phyloP scores from a whole-genome alignment of 495 filamentous ascomycete genomes.

The Neurospora sublineolata region DNA sequence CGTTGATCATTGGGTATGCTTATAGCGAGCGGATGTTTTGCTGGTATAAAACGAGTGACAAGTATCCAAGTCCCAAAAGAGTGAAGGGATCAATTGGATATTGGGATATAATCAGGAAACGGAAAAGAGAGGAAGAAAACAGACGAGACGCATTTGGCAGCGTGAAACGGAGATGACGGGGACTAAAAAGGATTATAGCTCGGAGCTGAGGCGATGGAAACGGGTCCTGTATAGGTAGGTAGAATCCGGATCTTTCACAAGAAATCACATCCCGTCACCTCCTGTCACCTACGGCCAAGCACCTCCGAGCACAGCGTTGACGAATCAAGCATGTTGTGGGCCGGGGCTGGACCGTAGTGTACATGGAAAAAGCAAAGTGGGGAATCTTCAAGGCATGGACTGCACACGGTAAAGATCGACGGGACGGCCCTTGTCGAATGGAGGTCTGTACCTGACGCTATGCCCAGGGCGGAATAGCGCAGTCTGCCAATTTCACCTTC shows the following conservation, averaged over 20 bases:
- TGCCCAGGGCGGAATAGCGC: neutral
- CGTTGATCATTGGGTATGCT: neutral
- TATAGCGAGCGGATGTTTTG: neutral
- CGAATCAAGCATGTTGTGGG: neutral
- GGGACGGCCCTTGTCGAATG: neutral
- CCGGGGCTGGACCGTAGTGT: neutral
- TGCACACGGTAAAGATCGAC: conserved; percentile 10
- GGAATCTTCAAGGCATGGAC: neutral
- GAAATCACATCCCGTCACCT: neutral
- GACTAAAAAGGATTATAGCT: neutral
- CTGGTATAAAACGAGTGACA: neutral
- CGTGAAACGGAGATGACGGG: neutral
- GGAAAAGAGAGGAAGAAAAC: neutral
- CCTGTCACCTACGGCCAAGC: neutral
- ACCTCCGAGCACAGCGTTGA: neutral
- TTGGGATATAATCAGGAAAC: neutral
- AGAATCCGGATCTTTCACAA: neutral
- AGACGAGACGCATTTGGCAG: neutral
- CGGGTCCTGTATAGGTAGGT: neutral
- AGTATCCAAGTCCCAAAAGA: neutral
- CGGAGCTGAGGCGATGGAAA: neutral
- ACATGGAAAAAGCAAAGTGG: neutral
- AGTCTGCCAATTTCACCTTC: neutral
- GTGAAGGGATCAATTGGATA: neutral
- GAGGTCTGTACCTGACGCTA: neutral